A percentile compares a stretch with the other conserved stretches of the same genome.
phyloP scores from a whole-genome alignment of 2,329 filamentous ascomycete species.

The Penicillium sp. region DNA sequence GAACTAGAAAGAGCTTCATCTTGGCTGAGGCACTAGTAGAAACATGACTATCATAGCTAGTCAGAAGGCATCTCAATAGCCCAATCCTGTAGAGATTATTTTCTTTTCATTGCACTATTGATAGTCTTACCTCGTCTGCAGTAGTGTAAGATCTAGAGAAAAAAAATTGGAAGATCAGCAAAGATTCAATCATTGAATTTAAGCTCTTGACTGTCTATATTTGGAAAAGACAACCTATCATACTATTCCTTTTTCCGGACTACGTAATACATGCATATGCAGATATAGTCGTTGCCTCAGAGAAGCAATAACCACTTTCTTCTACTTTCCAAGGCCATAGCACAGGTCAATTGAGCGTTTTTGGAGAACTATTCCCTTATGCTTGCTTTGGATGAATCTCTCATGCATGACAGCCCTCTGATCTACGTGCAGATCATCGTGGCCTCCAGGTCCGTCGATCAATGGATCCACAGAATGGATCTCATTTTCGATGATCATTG shows the following conservation, averaged over 20 bases:
- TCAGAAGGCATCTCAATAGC: no score
- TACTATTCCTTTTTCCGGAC: background rate
- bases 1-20: no score
- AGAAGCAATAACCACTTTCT: background rate
- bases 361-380: background rate
- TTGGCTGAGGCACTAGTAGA: no score
- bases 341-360: background rate
- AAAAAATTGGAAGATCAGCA: background rate
- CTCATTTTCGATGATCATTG: background rate
- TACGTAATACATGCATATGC: background rate
- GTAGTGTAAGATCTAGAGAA: no score
- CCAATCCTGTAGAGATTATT: no score
- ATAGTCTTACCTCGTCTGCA: no score
- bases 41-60: no score
- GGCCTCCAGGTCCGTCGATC: background rate
- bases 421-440: background rate
- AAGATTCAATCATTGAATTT: background rate
- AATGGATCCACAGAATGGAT: background rate
- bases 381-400: background rate
- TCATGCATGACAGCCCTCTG: background rate
- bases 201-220: background rate
- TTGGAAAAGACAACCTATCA: background rate
- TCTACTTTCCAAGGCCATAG: background rate
- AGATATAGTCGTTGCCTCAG: background rate
- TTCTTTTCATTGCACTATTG: no score